Conservation (phyloP, 2,329 filamentous ascomycete genomes). For the Diaporthe nobilis region DNA sequence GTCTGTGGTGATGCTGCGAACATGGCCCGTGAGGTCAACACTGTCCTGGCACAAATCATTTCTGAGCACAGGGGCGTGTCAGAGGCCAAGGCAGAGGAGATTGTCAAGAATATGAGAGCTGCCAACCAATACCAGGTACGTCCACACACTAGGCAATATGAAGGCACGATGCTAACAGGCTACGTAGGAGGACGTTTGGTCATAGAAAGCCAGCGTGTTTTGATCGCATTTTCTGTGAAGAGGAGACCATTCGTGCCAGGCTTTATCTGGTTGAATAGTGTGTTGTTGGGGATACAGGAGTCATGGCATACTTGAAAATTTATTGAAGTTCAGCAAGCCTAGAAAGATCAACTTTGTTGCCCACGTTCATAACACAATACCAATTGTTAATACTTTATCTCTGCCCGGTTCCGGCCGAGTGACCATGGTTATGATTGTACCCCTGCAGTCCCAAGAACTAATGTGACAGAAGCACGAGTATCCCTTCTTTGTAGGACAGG, state of each 20-base stretch:
- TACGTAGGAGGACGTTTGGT: conserved; percentile 79
- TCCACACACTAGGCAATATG: conserved; percentile 39
- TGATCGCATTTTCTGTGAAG: conserved; percentile 38
- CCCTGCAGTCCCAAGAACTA: background rate
- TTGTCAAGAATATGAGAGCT: conserved; percentile 96
- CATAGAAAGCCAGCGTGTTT: conserved; percentile 56
- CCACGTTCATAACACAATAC: conserved; percentile 16
- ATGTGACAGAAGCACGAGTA: background rate
- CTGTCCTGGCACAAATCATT: conserved; percentile 88
- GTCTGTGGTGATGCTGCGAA: conserved; percentile 98
- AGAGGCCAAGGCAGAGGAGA: conserved; percentile 91
- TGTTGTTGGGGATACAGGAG: conserved; percentile 36
- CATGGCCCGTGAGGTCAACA: conserved; percentile 95
- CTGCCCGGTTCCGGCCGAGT: background rate
- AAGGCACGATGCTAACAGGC: conserved; percentile 49
- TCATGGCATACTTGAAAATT: conserved; percentile 29
- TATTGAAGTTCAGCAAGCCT: conserved; percentile 23
- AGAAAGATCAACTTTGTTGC: conserved; percentile 23
- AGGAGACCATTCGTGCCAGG: conserved; percentile 5
- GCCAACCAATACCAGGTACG: conserved; percentile 95
- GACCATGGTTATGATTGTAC: background rate
- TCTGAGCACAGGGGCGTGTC: conserved; percentile 85
- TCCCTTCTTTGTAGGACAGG: background rate
- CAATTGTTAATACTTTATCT: conserved; percentile 22
- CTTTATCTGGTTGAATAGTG: conserved; percentile 30